Percentiles rank a stretch among this genome's conserved stretches.
These are phyloP conservation scores for Capsicum pubescens DNA, from an alignment of 257 asterid species.

Conservation along the genomic window DNA sequence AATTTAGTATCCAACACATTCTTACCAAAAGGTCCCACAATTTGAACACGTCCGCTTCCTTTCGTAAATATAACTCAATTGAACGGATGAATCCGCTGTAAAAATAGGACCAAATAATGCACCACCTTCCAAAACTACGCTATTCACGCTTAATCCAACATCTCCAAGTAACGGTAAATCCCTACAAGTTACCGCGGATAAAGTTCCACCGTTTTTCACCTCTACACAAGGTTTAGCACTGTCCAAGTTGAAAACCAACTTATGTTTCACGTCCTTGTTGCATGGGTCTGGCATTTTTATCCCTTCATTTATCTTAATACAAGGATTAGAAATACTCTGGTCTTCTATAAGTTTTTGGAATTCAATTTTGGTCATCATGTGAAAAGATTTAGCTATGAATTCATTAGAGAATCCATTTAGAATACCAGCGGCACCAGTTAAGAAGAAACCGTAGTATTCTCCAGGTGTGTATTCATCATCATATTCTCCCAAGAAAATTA, in stretches of 20 bases:
- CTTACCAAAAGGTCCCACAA: slow-evolving; percentile 45
- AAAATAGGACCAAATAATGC: slow-evolving; percentile 36
- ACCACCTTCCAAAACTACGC: slow-evolving; percentile 33
- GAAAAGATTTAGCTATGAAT: slow-evolving; percentile 12
- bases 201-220: background rate
- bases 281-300: too few species aligned
- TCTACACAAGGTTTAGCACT: background rate
- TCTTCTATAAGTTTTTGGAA: too few species aligned
- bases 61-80: slow-evolving; percentile 32
- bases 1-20: too few species aligned
- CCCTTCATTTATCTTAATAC: too few species aligned
- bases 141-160: slow-evolving; percentile 39
- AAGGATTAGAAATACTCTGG: too few species aligned
- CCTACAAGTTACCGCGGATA: slow-evolving; percentile 11
- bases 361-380: too few species aligned
- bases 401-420: slow-evolving; percentile 49
- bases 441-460: slow-evolving; percentile 39
- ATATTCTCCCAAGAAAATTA: slow-evolving; percentile 35
- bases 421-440: slow-evolving; percentile 42
- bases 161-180: slow-evolving; percentile 33
- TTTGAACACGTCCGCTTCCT: slow-evolving; percentile 50
- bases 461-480: slow-evolving; percentile 31
- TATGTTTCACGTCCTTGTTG: too few species aligned
- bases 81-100: slow-evolving; percentile 36
- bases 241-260: background rate